Evolutionary conservation across 2,329 filamentous ascomycete species (phyloP).

Genomic region (Ceratocystis albifundus): DNA sequence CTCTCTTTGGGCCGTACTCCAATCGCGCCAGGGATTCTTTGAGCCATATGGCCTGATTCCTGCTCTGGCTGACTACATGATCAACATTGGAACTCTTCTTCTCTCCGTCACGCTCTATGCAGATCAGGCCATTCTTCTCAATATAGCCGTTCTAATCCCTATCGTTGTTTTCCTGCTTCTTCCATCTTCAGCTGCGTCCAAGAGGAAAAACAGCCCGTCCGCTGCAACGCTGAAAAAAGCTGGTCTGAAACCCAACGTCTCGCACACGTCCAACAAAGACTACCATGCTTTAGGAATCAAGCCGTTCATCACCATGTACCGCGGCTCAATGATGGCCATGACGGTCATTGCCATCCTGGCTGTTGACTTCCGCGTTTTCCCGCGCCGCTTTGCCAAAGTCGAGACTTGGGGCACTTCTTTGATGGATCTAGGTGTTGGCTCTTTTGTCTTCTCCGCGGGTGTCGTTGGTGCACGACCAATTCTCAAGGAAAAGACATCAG

Average conservation of each 20-base stretch:
- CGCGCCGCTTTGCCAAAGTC: conserved; percentile 88
- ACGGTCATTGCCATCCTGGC: conserved; percentile 91
- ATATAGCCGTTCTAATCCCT: conserved; percentile 61
- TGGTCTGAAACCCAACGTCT: conserved; percentile 13
- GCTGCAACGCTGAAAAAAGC: conserved; percentile 37
- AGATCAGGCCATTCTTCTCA: conserved; percentile 46
- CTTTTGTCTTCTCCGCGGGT: conserved; percentile 90
- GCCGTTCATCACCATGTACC: conserved; percentile 85
- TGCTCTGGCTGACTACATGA: conserved; percentile 68
- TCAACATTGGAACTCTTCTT: conserved; percentile 72
- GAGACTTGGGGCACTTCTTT: conserved; percentile 99
- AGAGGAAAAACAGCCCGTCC: conserved; percentile 13
- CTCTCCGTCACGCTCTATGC: conserved; percentile 82
- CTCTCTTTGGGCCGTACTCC: conserved; percentile 78
- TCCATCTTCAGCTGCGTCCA: conserved; percentile 31
- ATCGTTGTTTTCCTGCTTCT: conserved; percentile 52
- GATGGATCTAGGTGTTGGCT: conserved; percentile 95
- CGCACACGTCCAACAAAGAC: conserved; percentile 24
- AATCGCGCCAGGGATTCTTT: conserved; percentile 76
- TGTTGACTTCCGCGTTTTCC: conserved; percentile 89
- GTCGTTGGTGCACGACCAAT: conserved; percentile 77
- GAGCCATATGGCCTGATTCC: conserved; percentile 57
- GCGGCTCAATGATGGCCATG: conserved; percentile 79
- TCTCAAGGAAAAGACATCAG: conserved; percentile 54
- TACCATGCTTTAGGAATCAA: conserved; percentile 56